phyloP scores from a whole-genome alignment of 169 alveolate species.

The Plasmodium falciparum region DNA sequence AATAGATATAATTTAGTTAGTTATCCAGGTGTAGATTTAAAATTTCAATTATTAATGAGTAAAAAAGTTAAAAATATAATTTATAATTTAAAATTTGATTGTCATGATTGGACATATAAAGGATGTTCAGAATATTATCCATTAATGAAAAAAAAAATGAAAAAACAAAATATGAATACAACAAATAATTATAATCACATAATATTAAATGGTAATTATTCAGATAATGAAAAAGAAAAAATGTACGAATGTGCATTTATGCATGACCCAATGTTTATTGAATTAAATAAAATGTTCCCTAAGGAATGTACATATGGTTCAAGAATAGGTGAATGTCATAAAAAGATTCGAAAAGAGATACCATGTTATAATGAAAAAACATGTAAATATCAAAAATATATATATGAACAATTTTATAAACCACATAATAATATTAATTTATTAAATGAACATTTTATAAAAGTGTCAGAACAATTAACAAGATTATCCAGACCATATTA shows the following conservation, averaged over 20 bases:
- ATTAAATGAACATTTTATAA: constrained; percentile 79
- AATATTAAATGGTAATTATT: constrained; percentile 40
- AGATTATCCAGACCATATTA: constrained; percentile 62
- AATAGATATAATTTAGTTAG: constrained; percentile 60
- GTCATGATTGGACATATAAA: constrained; percentile 68
- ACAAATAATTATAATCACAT: constrained; percentile 23
- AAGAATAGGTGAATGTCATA: constrained; percentile 80
- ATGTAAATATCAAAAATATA: constrained; percentile 68
- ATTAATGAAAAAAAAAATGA: constrained; percentile 68
- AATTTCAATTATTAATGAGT: constrained; percentile 55
- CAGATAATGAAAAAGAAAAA: constrained; percentile 41
- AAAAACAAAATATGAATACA: constrained; percentile 1
- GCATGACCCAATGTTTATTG: constrained; percentile 69
- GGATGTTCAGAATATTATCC: constrained; percentile 79
- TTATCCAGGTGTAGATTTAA: constrained; percentile 59
- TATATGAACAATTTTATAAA: constrained; percentile 74
- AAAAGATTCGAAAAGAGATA: constrained; percentile 41
- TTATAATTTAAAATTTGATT: constrained; percentile 79
- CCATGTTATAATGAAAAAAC: constrained; percentile 53
- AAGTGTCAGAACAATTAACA: constrained; percentile 79
- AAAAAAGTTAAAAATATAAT: constrained; percentile 55
- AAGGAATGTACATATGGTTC: constrained; percentile 79
- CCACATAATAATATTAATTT: constrained; percentile 77
- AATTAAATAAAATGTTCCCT: constrained; percentile 77
- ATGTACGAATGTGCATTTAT: constrained; percentile 72